These are phyloP conservation scores for Ascochyta viciae-villosae DNA, from an alignment of 2,329 filamentous ascomycete genomes.

Conservation along the genomic window DNA sequence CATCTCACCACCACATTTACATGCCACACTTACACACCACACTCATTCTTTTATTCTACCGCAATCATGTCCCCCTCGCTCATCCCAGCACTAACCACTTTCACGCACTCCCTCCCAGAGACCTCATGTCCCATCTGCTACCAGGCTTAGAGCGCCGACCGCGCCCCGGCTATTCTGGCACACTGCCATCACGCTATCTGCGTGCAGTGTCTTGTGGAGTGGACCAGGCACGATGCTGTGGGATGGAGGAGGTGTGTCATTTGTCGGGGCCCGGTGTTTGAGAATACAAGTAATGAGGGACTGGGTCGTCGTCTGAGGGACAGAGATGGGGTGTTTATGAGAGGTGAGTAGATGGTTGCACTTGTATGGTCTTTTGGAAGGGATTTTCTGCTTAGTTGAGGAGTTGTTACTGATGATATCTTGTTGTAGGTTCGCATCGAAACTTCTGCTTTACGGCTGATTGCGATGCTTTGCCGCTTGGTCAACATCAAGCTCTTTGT, in stretches of 20 bases:
- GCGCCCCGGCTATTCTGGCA: slow-evolving; percentile 1
- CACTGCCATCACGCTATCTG: slow-evolving; percentile 6
- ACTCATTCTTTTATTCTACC: neutral
- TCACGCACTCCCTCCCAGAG: neutral
- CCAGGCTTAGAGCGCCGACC: neutral
- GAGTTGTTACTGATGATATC: no score
- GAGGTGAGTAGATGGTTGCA: no score
- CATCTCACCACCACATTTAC: neutral
- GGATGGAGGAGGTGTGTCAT: slow-evolving; percentile 2
- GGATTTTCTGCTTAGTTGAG: no score
- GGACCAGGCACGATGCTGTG: neutral
- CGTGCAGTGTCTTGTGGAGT: slow-evolving; percentile 1
- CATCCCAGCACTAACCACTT: neutral
- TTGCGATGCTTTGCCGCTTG: neutral
- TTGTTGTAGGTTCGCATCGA: neutral
- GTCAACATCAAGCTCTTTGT: neutral
- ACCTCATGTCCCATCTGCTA: slow-evolving; percentile 5
- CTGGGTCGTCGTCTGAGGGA: no score
- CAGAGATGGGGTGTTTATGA: no score
- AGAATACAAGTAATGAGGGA: neutral
- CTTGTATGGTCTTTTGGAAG: no score
- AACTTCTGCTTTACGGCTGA: slow-evolving; percentile 1
- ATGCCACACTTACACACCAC: neutral
- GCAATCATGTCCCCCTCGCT: neutral
- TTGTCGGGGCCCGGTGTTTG: neutral